A percentile compares a stretch with the other conserved stretches of the same genome.
These are phyloP conservation scores for Blastobotrys muscicola DNA, from an alignment of 805 yeast species.

Conservation along the genomic window DNA sequence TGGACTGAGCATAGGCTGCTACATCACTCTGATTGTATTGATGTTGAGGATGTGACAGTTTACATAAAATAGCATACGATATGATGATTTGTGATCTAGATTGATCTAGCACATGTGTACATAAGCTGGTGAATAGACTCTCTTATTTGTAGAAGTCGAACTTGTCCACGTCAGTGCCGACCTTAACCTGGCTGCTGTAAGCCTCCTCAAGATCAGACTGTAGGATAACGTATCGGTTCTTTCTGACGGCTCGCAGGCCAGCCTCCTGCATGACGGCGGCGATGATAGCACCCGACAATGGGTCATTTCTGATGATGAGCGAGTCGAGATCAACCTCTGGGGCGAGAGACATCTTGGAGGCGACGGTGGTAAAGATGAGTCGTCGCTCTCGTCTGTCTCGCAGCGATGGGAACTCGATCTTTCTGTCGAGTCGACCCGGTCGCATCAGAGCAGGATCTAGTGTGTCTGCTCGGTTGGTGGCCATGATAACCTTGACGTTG, in stretches of 20 bases:
- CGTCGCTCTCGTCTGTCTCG: slow-evolving; percentile 98
- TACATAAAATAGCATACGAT: not conserved
- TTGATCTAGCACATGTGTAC: not conserved
- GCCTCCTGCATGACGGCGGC: slow-evolving; percentile 99
- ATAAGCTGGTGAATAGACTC: not conserved
- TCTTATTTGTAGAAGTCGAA: slow-evolving; percentile 90
- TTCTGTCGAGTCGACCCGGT: slow-evolving; percentile 97
- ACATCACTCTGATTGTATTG: slow-evolving; percentile 42
- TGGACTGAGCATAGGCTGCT: slow-evolving; percentile 41
- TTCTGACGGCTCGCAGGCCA: slow-evolving; percentile 96
- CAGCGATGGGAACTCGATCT: slow-evolving; percentile 92
- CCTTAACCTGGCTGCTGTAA: slow-evolving; percentile 90
- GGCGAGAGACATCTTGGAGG: slow-evolving; percentile 94
- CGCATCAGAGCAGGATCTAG: slow-evolving; percentile 96
- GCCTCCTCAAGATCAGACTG: slow-evolving; percentile 98
- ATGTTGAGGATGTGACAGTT: slow-evolving; percentile 18
- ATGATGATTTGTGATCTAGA: not conserved
- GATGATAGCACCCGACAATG: slow-evolving; percentile 89
- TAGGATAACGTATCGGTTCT: slow-evolving; percentile 91
- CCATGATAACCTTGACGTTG: slow-evolving; percentile 97
- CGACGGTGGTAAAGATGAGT: slow-evolving; percentile 88
- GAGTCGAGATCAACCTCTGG: slow-evolving; percentile 97
- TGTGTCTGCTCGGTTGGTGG: slow-evolving; percentile 98
- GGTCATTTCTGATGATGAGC: slow-evolving; percentile 89
- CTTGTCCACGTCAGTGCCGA: slow-evolving; percentile 91